Evolutionary conservation across 1,139 yeast genomes (phyloP), one percentile per base, ranked within the genome.

Genomic region (Scheffersomyces segobiensis): DNA sequence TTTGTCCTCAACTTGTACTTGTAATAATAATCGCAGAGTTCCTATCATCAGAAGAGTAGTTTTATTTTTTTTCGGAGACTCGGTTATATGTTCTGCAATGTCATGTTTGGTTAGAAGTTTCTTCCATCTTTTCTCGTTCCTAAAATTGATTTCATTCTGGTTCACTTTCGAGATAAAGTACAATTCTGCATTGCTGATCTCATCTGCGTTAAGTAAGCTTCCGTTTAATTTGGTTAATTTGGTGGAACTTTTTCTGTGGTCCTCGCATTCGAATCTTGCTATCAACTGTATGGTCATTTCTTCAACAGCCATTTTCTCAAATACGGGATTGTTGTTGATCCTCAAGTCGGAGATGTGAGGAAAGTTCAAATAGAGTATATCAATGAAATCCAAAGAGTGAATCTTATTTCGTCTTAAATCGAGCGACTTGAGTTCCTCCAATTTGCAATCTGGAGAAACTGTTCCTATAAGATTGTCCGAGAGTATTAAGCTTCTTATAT

Each of bases 161-260:
- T 67, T 69, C 0, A 88, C 86, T 62, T 80, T 80, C 1, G 87
- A 80, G 46, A 89, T 76, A 62, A 89, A 87, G 65, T 83, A 91
- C 4, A 90, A 69, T 66, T 91, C 97, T 0, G 91, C 88, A 62
- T 88, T 89, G 2, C 62, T 63, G 39, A 92, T 77, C 57, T 87
- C 89, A 1, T 74, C 79, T 0, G 59, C 58, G 1, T 75, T 67
- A 7, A 91, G 72, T 0, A 55, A 54, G 1, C 85, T 78, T 0
- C 97, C 96, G 65, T 92, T 87, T 19, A 92, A 70, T 24, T 74
- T 74, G 1, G 56, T 51, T 0, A 87, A 55, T 0, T 63, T 59
- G 1, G 69, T 68, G 17, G 59, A 46, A 1, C 47, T 24, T 26
- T 10, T 21, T 17, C 2, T 7, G 1, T 39, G 50, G 12, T 53